A percentile compares a stretch with the other conserved stretches of the same genome.
phyloP scores from a whole-genome alignment of 2,329 filamentous ascomycete genomes.

The Leptosphaerulina australis region DNA sequence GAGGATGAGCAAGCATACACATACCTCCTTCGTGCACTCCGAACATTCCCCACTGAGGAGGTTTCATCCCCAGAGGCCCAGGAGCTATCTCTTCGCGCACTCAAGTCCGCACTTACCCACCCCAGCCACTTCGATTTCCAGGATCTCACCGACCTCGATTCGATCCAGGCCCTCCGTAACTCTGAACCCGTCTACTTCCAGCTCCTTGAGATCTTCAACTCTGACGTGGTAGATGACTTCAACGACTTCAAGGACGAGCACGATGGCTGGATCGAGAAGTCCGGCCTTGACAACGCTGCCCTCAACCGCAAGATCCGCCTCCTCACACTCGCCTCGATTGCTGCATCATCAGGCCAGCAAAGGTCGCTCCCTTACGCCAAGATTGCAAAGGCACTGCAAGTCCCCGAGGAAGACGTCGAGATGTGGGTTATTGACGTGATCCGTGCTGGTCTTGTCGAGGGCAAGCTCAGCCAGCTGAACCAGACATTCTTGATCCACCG shows the following conservation, averaged over 20 bases:
- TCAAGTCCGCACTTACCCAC: constrained; percentile 70
- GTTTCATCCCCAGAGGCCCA: constrained; percentile 61
- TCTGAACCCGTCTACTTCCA: constrained; percentile 86
- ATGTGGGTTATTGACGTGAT: constrained; percentile 99
- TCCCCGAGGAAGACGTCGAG: constrained; percentile 84
- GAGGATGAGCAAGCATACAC: constrained; percentile 77
- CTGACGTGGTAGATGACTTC: constrained; percentile 93
- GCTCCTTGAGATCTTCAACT: constrained; percentile 92
- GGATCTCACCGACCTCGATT: constrained; percentile 71
- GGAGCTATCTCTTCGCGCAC: constrained; percentile 66
- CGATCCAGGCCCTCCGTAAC: constrained; percentile 84
- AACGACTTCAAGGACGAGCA: constrained; percentile 94
- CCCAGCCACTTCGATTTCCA: constrained; percentile 75
- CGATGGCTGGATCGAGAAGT: constrained; percentile 80
- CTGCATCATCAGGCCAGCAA: constrained; percentile 75
- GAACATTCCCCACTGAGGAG: constrained; percentile 70
- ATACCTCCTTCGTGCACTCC: constrained; percentile 77
- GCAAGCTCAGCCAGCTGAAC: constrained; percentile 91
- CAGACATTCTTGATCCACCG: constrained; percentile 94
- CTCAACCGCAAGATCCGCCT: constrained; percentile 96
- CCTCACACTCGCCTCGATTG: constrained; percentile 87
- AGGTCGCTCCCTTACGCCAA: constrained; percentile 86
- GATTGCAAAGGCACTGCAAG: constrained; percentile 84
- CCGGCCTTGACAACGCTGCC: constrained; percentile 71
- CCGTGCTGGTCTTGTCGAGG: constrained; percentile 91